Evolutionary conservation across 2,329 filamentous ascomycete species (phyloP).

Genomic region (Plectosphaerella plurivora): DNA sequence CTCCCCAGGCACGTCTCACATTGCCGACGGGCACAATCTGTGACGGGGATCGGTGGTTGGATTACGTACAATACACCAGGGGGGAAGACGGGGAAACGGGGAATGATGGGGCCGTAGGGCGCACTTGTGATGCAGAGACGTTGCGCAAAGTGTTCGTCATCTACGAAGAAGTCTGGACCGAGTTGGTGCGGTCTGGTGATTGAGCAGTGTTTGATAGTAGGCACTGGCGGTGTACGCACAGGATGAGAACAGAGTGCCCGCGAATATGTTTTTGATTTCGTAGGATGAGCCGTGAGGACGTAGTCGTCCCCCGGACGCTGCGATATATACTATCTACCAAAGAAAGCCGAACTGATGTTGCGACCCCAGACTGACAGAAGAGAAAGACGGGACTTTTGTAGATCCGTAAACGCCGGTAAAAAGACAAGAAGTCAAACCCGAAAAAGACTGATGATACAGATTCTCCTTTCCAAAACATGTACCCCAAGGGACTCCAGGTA

Average conservation of each 20-base stretch:
- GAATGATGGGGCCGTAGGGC: background rate
- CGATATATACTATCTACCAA: background rate
- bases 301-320: background rate
- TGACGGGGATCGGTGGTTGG: background rate
- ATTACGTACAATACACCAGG: background rate
- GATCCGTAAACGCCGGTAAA: background rate
- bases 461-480: too few species aligned
- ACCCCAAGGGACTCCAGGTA: too few species aligned
- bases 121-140: background rate
- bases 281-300: background rate
- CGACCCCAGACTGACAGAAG: too few species aligned
- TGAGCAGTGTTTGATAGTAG: background rate
- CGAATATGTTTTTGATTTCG: background rate
- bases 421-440: background rate
- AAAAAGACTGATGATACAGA: background rate
- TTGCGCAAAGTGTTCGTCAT: background rate
- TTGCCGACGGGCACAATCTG: background rate
- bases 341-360: background rate
- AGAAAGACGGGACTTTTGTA: background rate
- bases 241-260: background rate
- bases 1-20: background rate
- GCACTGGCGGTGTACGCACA: background rate
- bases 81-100: background rate
- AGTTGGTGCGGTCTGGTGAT: background rate
- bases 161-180: background rate